Evolutionary conservation across 2,329 filamentous ascomycete genomes (phyloP).

Genomic region (Trichoderma sp.): DNA sequence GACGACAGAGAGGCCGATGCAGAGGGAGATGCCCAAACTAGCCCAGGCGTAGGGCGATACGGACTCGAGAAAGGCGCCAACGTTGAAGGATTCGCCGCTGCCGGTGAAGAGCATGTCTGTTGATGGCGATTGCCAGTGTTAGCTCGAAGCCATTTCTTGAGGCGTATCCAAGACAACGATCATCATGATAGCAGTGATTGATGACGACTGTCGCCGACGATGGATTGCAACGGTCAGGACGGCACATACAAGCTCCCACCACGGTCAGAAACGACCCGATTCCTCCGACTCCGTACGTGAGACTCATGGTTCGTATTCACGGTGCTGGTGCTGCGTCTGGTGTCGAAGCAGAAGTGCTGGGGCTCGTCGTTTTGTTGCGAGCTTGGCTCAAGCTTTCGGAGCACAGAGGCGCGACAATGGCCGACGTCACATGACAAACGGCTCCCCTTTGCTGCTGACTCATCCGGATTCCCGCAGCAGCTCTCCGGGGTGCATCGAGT

Average conservation of each 20-base stretch:
- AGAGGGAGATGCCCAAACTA: conserved; percentile 82
- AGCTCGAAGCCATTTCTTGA: background rate
- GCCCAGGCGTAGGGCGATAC: conserved; percentile 96
- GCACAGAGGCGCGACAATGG: conserved; percentile 23
- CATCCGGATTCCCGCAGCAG: conserved; percentile 21
- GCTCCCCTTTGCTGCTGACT: conserved; percentile 25
- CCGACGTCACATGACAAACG: conserved; percentile 38
- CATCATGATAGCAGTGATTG: background rate
- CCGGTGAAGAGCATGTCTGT: conserved; percentile 98
- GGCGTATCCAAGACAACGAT: no score
- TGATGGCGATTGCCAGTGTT: conserved; percentile 3
- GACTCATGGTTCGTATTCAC: conserved; percentile 56
- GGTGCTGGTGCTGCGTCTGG: conserved; percentile 25
- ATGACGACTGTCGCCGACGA: background rate
- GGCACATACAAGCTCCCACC: conserved; percentile 72
- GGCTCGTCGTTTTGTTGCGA: conserved; percentile 20
- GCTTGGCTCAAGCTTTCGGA: conserved; percentile 24
- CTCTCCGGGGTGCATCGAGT: background rate
- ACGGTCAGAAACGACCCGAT: conserved; percentile 65
- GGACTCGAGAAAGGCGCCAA: conserved; percentile 90
- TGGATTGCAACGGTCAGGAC: background rate
- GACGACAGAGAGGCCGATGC: conserved; percentile 93
- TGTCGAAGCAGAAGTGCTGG: conserved; percentile 23
- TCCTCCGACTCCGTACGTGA: conserved; percentile 67
- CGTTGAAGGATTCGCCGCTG: conserved; percentile 93